Base-by-base conservation (phyloP, 2,329 filamentous ascomycete genomes). In the Clathrospora elynae region DNA sequence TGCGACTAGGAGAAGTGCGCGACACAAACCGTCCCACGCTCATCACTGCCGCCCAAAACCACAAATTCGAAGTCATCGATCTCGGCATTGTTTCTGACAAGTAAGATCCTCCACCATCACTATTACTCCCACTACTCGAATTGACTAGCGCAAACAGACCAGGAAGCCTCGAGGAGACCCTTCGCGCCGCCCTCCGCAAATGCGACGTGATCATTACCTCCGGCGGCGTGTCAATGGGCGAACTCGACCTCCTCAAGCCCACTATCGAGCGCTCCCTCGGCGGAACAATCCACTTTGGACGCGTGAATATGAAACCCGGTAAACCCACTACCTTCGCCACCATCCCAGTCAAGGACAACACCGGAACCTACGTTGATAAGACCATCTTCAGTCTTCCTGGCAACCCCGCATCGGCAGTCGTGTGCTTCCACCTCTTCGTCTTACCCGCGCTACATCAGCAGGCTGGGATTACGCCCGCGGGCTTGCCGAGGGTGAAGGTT, bases 311-410 rank as follows among this genome's bases (percentile, higher is more conserved):
- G 93, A 99, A 99, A 75, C 93, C 93, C 0, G 93, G 93, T 4
- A 99, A 97, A 71, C 93, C 93, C 2, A 96, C 91, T 0, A 99
- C 93, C 0, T 99, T 99, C 68, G 93, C 93, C 2, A 96, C 90
- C 0, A 80, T 97, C 0, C 85, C 88, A 0, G 75, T 80, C 62
- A 85, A 85, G 42, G 63, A 67, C 32, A 57, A 58, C 10, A 82
- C 84, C 13, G 56, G 59, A 1, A 74, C 80, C 26, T 78, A 84
- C 31, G 70, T 82, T 16, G 74, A 73, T 1, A 90, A 88, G 64
- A 78, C 86, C 44, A 82, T 99, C 53, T 99, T 99, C 72, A 88
- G 89, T 0, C 78, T 99, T 0, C 93, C 93, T 0, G 93, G 93
- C 0, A 99, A 99, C 66, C 93, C 93, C 0, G 93, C 92, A 2